Evolutionary conservation across 2,329 filamentous ascomycete species (phyloP), one percentile per base, ranked within the genome.

Genomic region (Clarireedia paspali): DNA sequence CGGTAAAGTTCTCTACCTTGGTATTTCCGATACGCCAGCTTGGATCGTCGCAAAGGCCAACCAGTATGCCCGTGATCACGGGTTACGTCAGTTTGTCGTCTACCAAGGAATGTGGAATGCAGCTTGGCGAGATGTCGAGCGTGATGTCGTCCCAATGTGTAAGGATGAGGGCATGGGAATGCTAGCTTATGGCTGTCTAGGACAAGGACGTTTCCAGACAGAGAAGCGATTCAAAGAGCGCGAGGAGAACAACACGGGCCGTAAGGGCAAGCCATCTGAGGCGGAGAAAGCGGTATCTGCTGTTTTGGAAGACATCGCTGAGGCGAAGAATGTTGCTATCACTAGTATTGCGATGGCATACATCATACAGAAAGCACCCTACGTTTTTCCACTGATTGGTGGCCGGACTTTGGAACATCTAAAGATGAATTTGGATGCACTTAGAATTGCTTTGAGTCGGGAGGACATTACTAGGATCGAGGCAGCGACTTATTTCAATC

Each of bases 381-480:
- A 88, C 63, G 83, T 90, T 12, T 89, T 88, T 66, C 88, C 88
- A 1, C 82, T 91, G 42, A 75, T 89, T 4, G 87, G 87, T 10
- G 84, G 84, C 0, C 77, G 86, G 10, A 89, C 83, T 63, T 69
- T 88, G 9, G 81, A 85, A 50, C 86, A 91, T 66, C 72, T 91
- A 42, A 79, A 84, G 66, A 77, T 76, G 56, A 90, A 89, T 64
- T 85, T 90, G 61, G 79, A 85, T 64, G 84, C 85, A 0, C 73
- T 91, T 39, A 75, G 74, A 1, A 72, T 90, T 44, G 71, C 77
- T 54, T 72, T 91, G 38, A 78, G 73, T 0, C 67, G 74, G 0
- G 76, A 85, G 57, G 84, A 91, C 45, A 79, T 91, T 26, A 70
- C 79, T 39, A 78, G 83, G 62, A 83, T 91, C 57, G 87, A 91